Evolutionary conservation across 768 basidiomycete genomes (phyloP).

Genomic region (Naematelia aurantialba): DNA sequence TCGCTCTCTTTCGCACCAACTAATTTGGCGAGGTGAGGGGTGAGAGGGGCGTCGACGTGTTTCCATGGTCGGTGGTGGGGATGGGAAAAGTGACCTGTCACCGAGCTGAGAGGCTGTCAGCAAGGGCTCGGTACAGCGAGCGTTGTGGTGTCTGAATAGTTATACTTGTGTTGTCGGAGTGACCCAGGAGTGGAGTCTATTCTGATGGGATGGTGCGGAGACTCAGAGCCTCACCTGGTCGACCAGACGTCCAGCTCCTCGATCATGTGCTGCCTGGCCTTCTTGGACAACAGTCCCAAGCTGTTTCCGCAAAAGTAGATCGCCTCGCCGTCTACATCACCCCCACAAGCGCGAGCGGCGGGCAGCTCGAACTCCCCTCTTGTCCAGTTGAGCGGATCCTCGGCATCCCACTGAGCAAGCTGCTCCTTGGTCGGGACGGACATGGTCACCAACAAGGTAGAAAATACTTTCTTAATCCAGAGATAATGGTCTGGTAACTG

Average conservation of each 20-base stretch:
- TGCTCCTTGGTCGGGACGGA: neutral
- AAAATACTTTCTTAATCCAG: too few species aligned
- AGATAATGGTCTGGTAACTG: too few species aligned
- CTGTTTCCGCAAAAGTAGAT: slow-evolving; percentile 96
- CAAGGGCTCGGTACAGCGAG: too few species aligned
- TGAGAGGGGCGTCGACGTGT: slow-evolving; percentile 66
- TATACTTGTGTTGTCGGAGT: too few species aligned
- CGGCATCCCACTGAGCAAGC: slow-evolving; percentile 23
- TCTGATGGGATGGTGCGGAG: too few species aligned
- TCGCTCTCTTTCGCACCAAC: slow-evolving; percentile 84
- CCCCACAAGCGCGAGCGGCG: slow-evolving; percentile 39
- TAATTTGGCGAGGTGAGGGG: slow-evolving; percentile 70
- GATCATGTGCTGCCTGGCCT: slow-evolving; percentile 66
- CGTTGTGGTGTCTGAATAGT: too few species aligned
- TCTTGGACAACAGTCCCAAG: slow-evolving; percentile 74
- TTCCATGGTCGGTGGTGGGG: slow-evolving; percentile 82
- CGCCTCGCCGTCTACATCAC: slow-evolving; percentile 37
- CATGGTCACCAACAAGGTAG: too few species aligned
- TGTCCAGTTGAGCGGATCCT: slow-evolving; percentile 46
- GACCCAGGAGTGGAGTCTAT: too few species aligned
- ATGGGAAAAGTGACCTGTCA: slow-evolving; percentile 84
- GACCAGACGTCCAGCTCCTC: slow-evolving; percentile 85
- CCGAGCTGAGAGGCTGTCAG: slow-evolving; percentile 69
- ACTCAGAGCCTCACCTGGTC: slow-evolving; percentile 55
- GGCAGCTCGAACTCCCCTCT: slow-evolving; percentile 49